These are phyloP conservation scores for Pseudopithomyces chartarum DNA, from an alignment of 2,329 filamentous ascomycete species.

Conservation along the genomic window DNA sequence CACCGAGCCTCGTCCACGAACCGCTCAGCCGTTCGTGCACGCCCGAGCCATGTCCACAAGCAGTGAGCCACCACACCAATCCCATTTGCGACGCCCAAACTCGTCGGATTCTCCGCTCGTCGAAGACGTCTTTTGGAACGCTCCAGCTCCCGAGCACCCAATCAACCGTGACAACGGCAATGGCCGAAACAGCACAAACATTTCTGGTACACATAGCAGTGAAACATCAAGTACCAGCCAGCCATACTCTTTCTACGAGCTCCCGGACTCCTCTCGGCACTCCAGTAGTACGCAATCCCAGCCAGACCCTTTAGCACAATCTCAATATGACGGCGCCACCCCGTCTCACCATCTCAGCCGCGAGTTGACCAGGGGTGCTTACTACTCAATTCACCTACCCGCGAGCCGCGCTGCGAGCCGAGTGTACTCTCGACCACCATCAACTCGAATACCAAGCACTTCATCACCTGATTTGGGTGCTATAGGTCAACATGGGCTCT, in stretches of 20 bases:
- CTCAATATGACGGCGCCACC: conserved; percentile 30
- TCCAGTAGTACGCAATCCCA: conserved; percentile 29
- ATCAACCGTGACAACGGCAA: background rate
- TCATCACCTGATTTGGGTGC: conserved; percentile 19
- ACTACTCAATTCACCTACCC: conserved; percentile 26
- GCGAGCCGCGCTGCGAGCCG: conserved; percentile 10
- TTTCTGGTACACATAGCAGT: conserved; percentile 20
- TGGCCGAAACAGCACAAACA: background rate
- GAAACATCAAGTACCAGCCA: conserved; percentile 33
- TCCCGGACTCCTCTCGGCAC: conserved; percentile 32
- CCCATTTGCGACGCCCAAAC: conserved; percentile 1
- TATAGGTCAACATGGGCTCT: conserved; percentile 12
- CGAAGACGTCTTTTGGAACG: conserved; percentile 23
- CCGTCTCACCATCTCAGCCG: conserved; percentile 19
- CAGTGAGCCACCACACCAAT: conserved; percentile 19
- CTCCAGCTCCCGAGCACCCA: conserved; percentile 3
- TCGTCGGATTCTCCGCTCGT: conserved; percentile 3
- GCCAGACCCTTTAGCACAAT: conserved; percentile 11
- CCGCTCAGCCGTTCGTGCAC: conserved; percentile 8
- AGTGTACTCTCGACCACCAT: conserved; percentile 5
- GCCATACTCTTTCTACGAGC: conserved; percentile 40
- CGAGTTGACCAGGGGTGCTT: conserved; percentile 23
- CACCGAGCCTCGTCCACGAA: conserved; percentile 10
- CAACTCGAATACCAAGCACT: conserved; percentile 14
- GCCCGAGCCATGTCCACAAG: conserved; percentile 31